These are phyloP conservation scores for Sarocladiaceae sp. DNA, from an alignment of 2,329 filamentous ascomycete genomes.

Conservation along the genomic window DNA sequence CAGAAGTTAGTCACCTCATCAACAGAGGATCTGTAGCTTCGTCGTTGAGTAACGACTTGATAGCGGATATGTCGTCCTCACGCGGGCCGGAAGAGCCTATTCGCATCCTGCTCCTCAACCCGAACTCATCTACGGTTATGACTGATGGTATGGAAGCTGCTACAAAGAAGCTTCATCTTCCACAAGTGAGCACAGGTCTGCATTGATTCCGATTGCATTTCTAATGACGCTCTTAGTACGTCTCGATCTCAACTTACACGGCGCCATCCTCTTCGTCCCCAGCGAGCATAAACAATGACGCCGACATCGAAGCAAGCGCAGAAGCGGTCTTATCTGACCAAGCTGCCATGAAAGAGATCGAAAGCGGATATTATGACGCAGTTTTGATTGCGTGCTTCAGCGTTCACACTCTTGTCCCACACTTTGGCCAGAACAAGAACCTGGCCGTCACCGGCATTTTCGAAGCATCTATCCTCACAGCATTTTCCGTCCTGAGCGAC, in stretches of 20 bases:
- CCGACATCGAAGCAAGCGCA: conserved; percentile 62
- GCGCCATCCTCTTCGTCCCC: conserved; percentile 59
- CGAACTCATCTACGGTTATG: conserved; percentile 72
- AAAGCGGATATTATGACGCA: conserved; percentile 54
- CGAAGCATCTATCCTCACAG: conserved; percentile 70
- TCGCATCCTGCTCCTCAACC: conserved; percentile 68
- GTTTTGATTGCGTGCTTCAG: conserved; percentile 88
- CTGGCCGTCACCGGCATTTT: conserved; percentile 64
- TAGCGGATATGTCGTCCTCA: background rate
- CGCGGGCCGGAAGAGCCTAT: conserved; percentile 13
- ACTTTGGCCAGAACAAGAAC: conserved; percentile 39
- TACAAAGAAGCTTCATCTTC: conserved; percentile 37
- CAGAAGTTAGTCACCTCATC: too few species aligned
- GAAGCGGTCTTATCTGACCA: conserved; percentile 57
- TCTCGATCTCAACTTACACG: conserved; percentile 60
- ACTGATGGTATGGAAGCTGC: conserved; percentile 57
- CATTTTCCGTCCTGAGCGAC: conserved; percentile 44
- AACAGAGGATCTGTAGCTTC: too few species aligned
- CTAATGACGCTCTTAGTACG: conserved; percentile 29
- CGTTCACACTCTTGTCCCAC: conserved; percentile 69
- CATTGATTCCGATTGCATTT: background rate
- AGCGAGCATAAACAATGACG: conserved; percentile 71
- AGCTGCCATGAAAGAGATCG: conserved; percentile 23
- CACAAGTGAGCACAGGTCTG: conserved; percentile 24
- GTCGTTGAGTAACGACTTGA: too few species aligned